Conservation (phyloP, 179 eudicot genomes). For the Kewa caespitosa region DNA sequence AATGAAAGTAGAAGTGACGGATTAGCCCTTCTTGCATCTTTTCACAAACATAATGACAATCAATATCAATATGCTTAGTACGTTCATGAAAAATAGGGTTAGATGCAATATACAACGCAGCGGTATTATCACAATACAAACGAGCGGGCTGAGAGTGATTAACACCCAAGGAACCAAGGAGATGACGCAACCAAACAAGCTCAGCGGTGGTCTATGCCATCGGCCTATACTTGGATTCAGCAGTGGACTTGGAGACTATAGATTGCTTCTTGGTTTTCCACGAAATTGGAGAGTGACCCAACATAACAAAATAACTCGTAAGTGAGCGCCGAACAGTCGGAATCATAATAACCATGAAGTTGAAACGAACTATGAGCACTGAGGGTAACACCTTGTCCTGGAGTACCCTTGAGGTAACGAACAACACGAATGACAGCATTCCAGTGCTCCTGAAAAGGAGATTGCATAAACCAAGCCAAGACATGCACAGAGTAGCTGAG, state of each 20-base stretch:
- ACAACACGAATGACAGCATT: not conserved
- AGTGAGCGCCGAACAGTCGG: not conserved
- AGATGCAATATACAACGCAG: not conserved
- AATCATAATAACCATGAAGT: not conserved
- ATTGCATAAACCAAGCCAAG: not conserved
- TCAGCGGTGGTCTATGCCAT: not conserved
- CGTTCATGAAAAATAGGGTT: not conserved
- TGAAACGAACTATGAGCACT: not conserved
- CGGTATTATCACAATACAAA: not conserved
- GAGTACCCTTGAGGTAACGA: not conserved
- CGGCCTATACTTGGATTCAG: not conserved
- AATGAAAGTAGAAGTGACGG: not conserved
- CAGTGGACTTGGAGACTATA: not conserved
- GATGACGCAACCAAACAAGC: not conserved
- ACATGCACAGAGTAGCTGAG: not conserved
- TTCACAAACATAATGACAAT: not conserved
- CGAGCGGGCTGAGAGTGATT: not conserved
- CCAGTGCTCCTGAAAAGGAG: not conserved
- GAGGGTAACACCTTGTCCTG: not conserved
- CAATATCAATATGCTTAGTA: not conserved
- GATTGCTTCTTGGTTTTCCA: not conserved
- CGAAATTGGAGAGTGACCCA: not conserved
- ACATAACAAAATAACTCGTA: not conserved
- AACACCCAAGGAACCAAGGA: not conserved
- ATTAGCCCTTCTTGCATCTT: not conserved